A percentile compares a stretch with the other conserved stretches of the same genome.
These are phyloP conservation scores for Xylariaceae sp. DNA, from an alignment of 2,329 filamentous ascomycete species.

Conservation along the genomic window DNA sequence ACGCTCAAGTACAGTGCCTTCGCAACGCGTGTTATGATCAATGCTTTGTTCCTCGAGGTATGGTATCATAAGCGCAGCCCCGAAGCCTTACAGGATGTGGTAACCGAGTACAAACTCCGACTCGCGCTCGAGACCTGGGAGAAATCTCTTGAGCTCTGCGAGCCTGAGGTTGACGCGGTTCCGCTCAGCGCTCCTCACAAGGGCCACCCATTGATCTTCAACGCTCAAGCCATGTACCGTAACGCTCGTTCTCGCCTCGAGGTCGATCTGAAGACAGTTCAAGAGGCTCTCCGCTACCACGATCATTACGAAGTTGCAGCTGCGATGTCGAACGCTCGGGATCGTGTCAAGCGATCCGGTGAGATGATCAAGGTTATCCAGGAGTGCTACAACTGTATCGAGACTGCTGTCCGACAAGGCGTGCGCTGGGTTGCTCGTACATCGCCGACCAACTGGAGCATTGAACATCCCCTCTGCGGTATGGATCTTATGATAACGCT, in stretches of 20 bases:
- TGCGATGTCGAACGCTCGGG: slow-evolving; percentile 90
- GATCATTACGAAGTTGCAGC: slow-evolving; percentile 95
- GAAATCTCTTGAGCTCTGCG: slow-evolving; percentile 88
- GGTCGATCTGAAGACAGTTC: slow-evolving; percentile 91
- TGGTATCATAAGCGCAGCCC: slow-evolving; percentile 99
- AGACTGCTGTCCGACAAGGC: slow-evolving; percentile 89
- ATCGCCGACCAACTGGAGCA: slow-evolving; percentile 97
- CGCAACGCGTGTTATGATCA: slow-evolving; percentile 97
- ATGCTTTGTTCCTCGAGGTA: slow-evolving; percentile 93
- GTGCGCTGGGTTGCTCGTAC: slow-evolving; percentile 98
- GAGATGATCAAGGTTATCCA: slow-evolving; percentile 99
- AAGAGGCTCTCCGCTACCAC: slow-evolving; percentile 95
- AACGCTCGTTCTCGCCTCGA: slow-evolving; percentile 89
- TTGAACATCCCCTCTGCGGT: slow-evolving; percentile 94
- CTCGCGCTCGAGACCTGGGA: slow-evolving; percentile 98
- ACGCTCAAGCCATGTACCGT: slow-evolving; percentile 93
- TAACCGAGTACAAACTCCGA: slow-evolving; percentile 96
- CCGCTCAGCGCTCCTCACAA: slow-evolving; percentile 92
- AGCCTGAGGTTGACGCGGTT: slow-evolving; percentile 83
- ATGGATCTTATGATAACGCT: slow-evolving; percentile 98
- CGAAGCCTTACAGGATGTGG: slow-evolving; percentile 94
- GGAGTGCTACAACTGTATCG: slow-evolving; percentile 95
- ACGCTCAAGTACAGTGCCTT: slow-evolving; percentile 90
- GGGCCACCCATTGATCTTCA: slow-evolving; percentile 94
- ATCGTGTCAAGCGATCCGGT: slow-evolving; percentile 88